Base-by-base conservation (phyloP, 257 asterid genomes). In the Hygrophila difformis region DNA sequence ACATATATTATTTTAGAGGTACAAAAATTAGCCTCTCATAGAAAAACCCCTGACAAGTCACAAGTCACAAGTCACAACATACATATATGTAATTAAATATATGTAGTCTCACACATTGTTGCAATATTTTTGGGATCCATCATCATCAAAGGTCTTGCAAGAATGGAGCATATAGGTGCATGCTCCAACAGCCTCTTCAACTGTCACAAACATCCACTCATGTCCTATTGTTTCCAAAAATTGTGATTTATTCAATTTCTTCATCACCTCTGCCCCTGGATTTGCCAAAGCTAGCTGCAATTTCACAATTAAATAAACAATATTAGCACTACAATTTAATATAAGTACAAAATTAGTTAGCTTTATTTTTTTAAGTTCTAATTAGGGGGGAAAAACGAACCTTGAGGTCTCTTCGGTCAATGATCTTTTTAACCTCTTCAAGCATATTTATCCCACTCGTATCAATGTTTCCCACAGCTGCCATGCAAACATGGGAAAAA, bases 381-480 rank as follows among this genome's bases (percentile, higher is more conserved):
- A 26, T 8, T 12, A 41, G 6, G 23, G n/a, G 0, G 46, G 26
- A 47, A 36, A 39, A 14, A 26, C 31, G 7, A 6, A 82, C 97
- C 96, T 79, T 91, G 59, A 91, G 71, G 57, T 72, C 87, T 76
- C 89, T 76, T 49, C 94, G 65, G 12, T 83, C 99, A 0, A 68
- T 41, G 44, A 62, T 72, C 81, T 78, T 86, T 65, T 72, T 74
- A 8, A 86, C 60, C 78, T 91, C 99, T 12, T 91, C 81, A n/a
- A 86, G 60, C 99, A 91, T 86, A 71, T 87, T 74, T 18, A 91
- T 80, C 52, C 97, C 99, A 14, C 99, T 91, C 2, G 99, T 91
- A 39, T 91, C 99, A 29, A 91, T 86, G 79, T 87, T 91, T 20
- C 85, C 97, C 5, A 91, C 92, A 22, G 99, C 99, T 91, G 86